Conservation (phyloP, 345 rosid species). For the Tarenaya hassleriana region DNA sequence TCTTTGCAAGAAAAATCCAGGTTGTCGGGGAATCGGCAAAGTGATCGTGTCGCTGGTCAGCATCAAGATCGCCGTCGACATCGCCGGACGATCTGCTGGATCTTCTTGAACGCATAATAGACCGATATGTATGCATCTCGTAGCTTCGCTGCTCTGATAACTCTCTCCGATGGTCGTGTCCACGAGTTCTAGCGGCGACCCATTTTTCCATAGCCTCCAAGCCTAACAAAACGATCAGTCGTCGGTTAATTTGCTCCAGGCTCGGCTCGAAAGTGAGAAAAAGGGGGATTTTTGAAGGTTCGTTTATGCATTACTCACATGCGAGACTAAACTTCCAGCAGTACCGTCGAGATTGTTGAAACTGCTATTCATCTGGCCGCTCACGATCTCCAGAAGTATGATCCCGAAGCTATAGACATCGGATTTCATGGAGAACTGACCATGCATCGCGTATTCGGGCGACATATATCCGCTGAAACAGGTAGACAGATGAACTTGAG, state of each 20-base stretch:
- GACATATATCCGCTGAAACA: conserved; percentile 32
- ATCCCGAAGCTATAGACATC: conserved; percentile 30
- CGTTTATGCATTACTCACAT: conserved; percentile 14
- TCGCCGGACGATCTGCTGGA: conserved; percentile 21
- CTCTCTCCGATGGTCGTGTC: conserved; percentile 15
- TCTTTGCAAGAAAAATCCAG: conserved; percentile 16
- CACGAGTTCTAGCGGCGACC: conserved; percentile 5
- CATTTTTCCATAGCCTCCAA: conserved; percentile 25
- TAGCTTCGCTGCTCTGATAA: conserved; percentile 12
- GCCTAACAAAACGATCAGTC: conserved; percentile 25
- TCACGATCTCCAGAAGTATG: conserved; percentile 24
- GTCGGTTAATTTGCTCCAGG: neutral
- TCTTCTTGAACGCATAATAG: conserved; percentile 30
- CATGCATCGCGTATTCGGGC: conserved; percentile 29
- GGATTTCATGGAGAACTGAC: conserved; percentile 27
- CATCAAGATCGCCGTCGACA: conserved; percentile 13
- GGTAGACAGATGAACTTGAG: neutral
- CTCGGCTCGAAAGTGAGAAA: neutral
- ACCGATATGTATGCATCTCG: conserved; percentile 25
- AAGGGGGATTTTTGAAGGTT: neutral
- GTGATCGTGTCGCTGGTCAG: conserved; percentile 19
- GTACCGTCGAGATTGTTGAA: conserved; percentile 16
- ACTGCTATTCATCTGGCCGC: conserved; percentile 22
- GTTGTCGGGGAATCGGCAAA: conserved; percentile 21
- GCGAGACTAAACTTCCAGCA: conserved; percentile 22